Evolutionary conservation across 805 yeast species (phyloP).

Genomic region (Candida sanyiensis): DNA sequence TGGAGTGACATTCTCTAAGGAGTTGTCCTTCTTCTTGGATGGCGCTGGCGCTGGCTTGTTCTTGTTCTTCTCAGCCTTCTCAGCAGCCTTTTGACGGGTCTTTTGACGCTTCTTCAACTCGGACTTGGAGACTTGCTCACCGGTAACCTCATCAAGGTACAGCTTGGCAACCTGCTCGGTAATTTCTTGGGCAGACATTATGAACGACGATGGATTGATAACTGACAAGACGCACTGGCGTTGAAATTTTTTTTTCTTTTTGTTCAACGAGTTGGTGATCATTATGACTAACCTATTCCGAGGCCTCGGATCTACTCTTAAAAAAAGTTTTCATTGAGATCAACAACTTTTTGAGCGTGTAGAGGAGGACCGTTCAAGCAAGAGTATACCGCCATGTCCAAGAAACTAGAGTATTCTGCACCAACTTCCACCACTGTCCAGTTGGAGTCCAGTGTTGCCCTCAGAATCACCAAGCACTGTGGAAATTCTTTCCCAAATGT

Average conservation of each 20-base stretch:
- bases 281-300: background rate
- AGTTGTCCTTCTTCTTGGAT: slow-evolving; percentile 49
- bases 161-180: slow-evolving; percentile 73
- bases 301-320: background rate
- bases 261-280: no score
- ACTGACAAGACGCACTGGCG: background rate
- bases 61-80: slow-evolving; percentile 56
- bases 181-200: slow-evolving; percentile 35
- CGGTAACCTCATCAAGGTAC: slow-evolving; percentile 88
- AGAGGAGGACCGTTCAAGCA: background rate
- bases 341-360: background rate
- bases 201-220: background rate
- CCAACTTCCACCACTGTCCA: slow-evolving; percentile 20
- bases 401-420: slow-evolving; percentile 13
- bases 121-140: slow-evolving; percentile 92
- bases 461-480: slow-evolving; percentile 62
- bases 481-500: slow-evolving; percentile 56
- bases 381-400: background rate
- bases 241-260: background rate
- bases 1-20: slow-evolving; percentile 85
- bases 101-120: slow-evolving; percentile 96
- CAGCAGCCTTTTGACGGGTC: slow-evolving; percentile 81
- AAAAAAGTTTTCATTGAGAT: slow-evolving; percentile 1
- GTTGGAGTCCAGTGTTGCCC: slow-evolving; percentile 33
- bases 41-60: slow-evolving; percentile 39